Base-by-base conservation (phyloP, 164 flowering plant species). In the Vitis amurensis region DNA sequence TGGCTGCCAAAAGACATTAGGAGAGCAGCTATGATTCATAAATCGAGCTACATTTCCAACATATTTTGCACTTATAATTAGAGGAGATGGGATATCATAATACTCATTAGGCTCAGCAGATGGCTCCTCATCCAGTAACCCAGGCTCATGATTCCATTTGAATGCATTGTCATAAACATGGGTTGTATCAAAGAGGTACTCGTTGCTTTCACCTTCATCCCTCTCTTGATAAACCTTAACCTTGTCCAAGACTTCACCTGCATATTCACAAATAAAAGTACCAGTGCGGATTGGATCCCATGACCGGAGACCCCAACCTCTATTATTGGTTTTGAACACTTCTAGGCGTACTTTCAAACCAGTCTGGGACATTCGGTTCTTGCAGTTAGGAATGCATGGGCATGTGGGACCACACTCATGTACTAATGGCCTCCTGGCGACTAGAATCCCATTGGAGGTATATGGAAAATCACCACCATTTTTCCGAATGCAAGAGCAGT, bases 21-120 rank as follows among this genome's bases (percentile, higher is more conserved):
- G 92, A 8, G 85, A 82, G 73, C 94, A 91, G 68, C 97, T 88
- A 64, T 89, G 94, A 71, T 89, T 91, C 85, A 91, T 91, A 65
- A 89, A 91, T 3, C 97, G 92, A 61, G 90, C 85, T 9, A 91
- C 84, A 76, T 91, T 91, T 30, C 97, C 94, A 17, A n/a, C 55
- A 37, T 76, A 73, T 56, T 85, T 85, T 13, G 92, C 88, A 73
- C 72, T 84, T 8, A 89, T 82, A 30, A 74, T 48, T 37, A 77
- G n/a, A 12, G 62, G 57, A 59, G 44, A 53, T 10, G 74, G 67
- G 57, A 75, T 55, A 2, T 66, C 51, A 19, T 19, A 63, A 31
- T 68, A 63, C 61, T 62, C 60, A 14, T 16, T 29, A 49, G 63
- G 3, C 29, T 61, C 58, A 49, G 13, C 53, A 51, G 49, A 30